phyloP scores from a whole-genome alignment of 2,329 filamentous ascomycete species.

The Colletotrichum eremochloae region DNA sequence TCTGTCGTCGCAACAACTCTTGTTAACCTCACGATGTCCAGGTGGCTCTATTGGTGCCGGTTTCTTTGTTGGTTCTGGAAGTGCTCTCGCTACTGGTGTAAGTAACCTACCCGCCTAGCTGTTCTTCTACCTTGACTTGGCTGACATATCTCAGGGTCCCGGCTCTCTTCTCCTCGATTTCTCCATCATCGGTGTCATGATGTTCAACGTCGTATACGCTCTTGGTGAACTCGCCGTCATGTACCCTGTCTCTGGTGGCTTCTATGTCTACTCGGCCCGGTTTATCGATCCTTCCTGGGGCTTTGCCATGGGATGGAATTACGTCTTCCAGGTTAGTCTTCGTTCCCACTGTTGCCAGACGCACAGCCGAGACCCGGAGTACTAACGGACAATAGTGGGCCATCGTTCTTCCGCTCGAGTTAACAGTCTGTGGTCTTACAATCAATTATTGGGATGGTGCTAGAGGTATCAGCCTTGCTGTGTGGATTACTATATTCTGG shows the following conservation, averaged over 20 bases:
- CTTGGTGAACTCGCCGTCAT: constrained; percentile 69
- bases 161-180: constrained; percentile 57
- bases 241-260: constrained; percentile 69
- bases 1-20: rapidly evolving
- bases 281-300: constrained; percentile 71
- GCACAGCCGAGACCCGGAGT: too few relatives aligned
- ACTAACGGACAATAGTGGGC: constrained; percentile 52
- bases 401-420: constrained; percentile 61
- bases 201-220: constrained; percentile 70
- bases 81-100: constrained; percentile 62
- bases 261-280: constrained; percentile 68
- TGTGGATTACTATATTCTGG: constrained; percentile 70
- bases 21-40: neutral
- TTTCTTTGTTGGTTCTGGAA: constrained; percentile 72
- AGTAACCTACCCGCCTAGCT: constrained; percentile 41
- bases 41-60: constrained; percentile 67
- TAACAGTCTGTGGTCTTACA: constrained; percentile 64
- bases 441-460: constrained; percentile 60
- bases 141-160: constrained; percentile 47
- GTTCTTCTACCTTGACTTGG: neutral
- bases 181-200: constrained; percentile 65
- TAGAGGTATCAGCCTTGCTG: constrained; percentile 57
- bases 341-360: neutral
- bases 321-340: constrained; percentile 55
- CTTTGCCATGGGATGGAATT: constrained; percentile 66